Evolutionary conservation across 108 stramenopile genomes (phyloP).

Genomic region (Skeletonema grethae): DNA sequence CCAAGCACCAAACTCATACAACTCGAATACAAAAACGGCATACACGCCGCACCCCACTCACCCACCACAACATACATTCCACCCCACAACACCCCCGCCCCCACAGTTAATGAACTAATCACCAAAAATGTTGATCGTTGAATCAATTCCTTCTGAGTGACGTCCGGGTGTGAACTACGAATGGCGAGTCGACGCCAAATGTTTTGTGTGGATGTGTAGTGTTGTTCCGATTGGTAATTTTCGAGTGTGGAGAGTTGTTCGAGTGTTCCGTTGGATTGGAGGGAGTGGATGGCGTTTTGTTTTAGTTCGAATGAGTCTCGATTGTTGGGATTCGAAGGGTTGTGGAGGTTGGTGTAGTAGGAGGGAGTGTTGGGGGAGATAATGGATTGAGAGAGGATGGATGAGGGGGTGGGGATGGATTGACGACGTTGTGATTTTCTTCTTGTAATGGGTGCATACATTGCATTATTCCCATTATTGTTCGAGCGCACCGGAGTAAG

Average conservation of each 20-base stretch:
- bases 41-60: slow-evolving; percentile 27
- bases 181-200: slow-evolving; percentile 29
- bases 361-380: not conserved
- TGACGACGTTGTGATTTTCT: too few relatives aligned
- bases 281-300: slow-evolving; percentile 16
- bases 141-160: slow-evolving; percentile 34
- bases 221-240: not conserved
- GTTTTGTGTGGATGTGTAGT: slow-evolving; percentile 1
- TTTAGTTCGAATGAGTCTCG: slow-evolving; percentile 27
- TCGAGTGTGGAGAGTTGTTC: slow-evolving; percentile 4
- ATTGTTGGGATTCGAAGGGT: not conserved
- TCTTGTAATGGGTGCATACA: not conserved
- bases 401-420: too few relatives aligned
- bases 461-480: not conserved
- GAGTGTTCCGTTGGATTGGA: slow-evolving; percentile 19
- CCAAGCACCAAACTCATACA: slow-evolving; percentile 10
- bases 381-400: too few relatives aligned
- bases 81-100: slow-evolving; percentile 20
- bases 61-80: slow-evolving; percentile 29
- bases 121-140: slow-evolving; percentile 31
- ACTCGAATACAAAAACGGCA: slow-evolving; percentile 28
- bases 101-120: slow-evolving; percentile 24
- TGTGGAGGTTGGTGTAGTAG: not conserved
- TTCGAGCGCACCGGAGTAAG: not conserved
- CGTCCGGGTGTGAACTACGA: slow-evolving; percentile 15